Conservation (phyloP, 257 asterid species). For the Solanum habrochaites region DNA sequence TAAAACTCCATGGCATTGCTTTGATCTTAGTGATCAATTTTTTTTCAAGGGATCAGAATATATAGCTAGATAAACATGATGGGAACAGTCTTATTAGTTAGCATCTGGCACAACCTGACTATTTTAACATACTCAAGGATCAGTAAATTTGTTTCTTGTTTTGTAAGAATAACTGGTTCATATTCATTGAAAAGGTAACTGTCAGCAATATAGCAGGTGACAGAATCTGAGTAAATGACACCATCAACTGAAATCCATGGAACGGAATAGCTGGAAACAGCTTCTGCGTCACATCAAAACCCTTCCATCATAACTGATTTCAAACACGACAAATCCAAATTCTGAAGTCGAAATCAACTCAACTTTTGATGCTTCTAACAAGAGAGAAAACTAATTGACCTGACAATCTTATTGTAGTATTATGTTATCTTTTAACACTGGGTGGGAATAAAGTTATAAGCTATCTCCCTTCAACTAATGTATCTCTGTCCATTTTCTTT, state of each 20-base stretch:
- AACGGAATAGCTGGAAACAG: not conserved
- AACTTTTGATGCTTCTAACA: not conserved
- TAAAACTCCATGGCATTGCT: not conserved
- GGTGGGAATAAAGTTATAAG: not conserved
- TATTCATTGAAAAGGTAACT: not conserved
- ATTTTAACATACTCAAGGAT: not conserved
- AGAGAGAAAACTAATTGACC: not conserved
- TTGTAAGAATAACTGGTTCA: not conserved
- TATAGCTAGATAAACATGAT: not conserved
- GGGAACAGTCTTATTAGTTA: not conserved
- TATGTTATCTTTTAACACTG: not conserved
- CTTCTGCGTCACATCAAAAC: not conserved
- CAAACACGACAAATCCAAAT: not conserved
- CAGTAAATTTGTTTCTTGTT: not conserved
- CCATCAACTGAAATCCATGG: not conserved
- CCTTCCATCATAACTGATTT: not conserved
- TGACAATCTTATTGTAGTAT: not conserved
- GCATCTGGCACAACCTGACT: not conserved
- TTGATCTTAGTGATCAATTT: not conserved
- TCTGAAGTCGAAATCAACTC: not conserved
- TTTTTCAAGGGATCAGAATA: not conserved
- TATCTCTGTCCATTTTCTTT: not conserved
- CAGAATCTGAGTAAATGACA: not conserved
- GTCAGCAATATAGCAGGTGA: not conserved
- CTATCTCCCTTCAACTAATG: not conserved